Evolutionary conservation across 768 basidiomycete genomes (phyloP).

Genomic region (Pulveroboletus sp.): DNA sequence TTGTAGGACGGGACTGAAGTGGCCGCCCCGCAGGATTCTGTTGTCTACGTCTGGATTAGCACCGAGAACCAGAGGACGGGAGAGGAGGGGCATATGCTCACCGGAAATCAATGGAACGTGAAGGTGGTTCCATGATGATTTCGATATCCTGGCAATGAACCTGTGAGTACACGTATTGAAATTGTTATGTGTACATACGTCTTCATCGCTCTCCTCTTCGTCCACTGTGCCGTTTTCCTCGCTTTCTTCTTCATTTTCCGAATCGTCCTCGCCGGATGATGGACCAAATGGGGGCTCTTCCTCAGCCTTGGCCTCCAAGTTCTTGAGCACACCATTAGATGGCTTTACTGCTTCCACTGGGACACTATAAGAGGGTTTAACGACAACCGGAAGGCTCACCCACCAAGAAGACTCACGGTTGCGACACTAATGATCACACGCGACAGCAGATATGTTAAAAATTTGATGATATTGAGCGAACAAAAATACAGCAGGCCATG

Average conservation of each 20-base stretch:
- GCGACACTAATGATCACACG: conserved; percentile 49
- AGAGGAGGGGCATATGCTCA: conserved; percentile 26
- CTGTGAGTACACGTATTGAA: conserved; percentile 4
- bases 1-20: conserved; percentile 27
- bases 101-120: conserved; percentile 74
- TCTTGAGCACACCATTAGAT: conserved; percentile 46
- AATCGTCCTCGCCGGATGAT: conserved; percentile 17
- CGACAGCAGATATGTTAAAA: conserved; percentile 35
- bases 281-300: conserved; percentile 31
- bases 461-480: conserved; percentile 35
- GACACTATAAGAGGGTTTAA: conserved; percentile 30
- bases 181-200: conserved; percentile 32
- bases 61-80: neutral
- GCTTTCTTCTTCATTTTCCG: conserved; percentile 23
- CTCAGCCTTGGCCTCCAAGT: conserved; percentile 45
- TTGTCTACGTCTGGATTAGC: conserved; percentile 27
- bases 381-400: conserved; percentile 20
- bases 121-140: conserved; percentile 80
- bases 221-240: conserved; percentile 1
- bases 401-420: conserved; percentile 52
- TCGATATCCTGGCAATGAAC: conserved; percentile 63
- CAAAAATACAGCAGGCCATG: conserved; percentile 31
- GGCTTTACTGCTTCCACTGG: conserved; percentile 40
- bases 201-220: conserved; percentile 39
- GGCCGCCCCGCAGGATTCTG: conserved; percentile 31